phyloP scores from a whole-genome alignment of 164 flowering plant species.

The Litsea cubeba region DNA sequence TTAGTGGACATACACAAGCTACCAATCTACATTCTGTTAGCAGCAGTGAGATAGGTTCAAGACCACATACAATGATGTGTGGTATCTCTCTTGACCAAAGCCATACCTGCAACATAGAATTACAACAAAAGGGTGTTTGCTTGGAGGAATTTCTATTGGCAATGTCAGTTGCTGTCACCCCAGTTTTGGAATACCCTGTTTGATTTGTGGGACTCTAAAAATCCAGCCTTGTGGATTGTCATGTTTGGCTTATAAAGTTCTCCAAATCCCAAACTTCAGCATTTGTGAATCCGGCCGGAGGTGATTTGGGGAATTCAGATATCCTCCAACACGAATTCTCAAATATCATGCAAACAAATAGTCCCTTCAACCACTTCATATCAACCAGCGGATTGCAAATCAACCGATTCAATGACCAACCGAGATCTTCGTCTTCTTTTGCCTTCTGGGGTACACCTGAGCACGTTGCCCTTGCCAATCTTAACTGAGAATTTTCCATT shows the following conservation, averaged over 20 bases:
- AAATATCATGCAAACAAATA: not conserved
- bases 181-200: not conserved
- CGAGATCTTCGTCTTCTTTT: conserved; percentile 64
- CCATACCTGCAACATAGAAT: not conserved
- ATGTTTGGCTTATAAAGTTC: not conserved
- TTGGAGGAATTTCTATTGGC: too few relatives aligned
- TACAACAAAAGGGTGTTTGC: too few relatives aligned
- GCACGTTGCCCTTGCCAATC: conserved; percentile 29
- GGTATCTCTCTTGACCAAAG: not conserved
- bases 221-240: not conserved
- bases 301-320: not conserved
- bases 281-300: too few relatives aligned
- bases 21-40: not conserved
- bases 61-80: not conserved
- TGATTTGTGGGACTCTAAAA: not conserved
- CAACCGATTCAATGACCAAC: conserved; percentile 29
- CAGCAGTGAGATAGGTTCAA: not conserved
- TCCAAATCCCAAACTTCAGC: too few relatives aligned
- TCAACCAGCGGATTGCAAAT: conserved; percentile 34
- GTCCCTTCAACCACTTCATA: not conserved
- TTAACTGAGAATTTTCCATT: conserved; percentile 35
- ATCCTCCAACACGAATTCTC: not conserved
- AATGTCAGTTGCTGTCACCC: too few relatives aligned
- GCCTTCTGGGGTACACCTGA: conserved; percentile 63
- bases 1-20: not conserved